Evolutionary conservation across 352 stramenopile species (phyloP).

Genomic region (Phytophthora constricta): DNA sequence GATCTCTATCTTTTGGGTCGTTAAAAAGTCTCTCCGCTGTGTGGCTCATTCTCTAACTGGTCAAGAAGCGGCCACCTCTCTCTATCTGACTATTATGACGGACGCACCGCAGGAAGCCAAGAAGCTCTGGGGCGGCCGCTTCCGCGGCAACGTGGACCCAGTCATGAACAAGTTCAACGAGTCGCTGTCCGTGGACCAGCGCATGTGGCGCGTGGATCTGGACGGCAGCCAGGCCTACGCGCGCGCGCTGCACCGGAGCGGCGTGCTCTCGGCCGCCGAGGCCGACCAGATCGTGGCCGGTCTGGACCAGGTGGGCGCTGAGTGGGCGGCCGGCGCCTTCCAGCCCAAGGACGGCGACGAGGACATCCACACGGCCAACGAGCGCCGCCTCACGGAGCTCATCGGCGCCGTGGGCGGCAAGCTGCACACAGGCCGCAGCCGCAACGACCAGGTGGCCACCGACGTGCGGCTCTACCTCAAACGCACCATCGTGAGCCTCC

Average conservation of each 20-base stretch:
- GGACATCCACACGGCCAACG: constrained; percentile 99
- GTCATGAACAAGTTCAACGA: constrained; percentile 99
- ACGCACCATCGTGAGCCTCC: constrained; percentile 62
- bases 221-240: constrained; percentile 96
- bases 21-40: neutral
- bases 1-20: neutral
- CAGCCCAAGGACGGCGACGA: constrained; percentile 95
- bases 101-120: constrained; percentile 56
- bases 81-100: constrained; percentile 42
- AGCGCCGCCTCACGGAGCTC: constrained; percentile 97
- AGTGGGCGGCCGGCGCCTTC: constrained; percentile 64
- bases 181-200: constrained; percentile 96
- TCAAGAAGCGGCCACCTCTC: neutral
- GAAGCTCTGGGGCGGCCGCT: constrained; percentile 93
- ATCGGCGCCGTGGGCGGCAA: constrained; percentile 97
- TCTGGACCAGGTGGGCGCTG: constrained; percentile 37
- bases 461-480: constrained; percentile 97
- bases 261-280: constrained; percentile 94
- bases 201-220: constrained; percentile 97
- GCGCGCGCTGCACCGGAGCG: constrained; percentile 85
- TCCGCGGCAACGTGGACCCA: constrained; percentile 95
- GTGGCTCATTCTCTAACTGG: neutral
- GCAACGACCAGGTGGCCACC: constrained; percentile 99
- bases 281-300: constrained; percentile 42
- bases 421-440: constrained; percentile 95